Conservation (phyloP, 257 asterid genomes). For the Cinchona pubescens region DNA sequence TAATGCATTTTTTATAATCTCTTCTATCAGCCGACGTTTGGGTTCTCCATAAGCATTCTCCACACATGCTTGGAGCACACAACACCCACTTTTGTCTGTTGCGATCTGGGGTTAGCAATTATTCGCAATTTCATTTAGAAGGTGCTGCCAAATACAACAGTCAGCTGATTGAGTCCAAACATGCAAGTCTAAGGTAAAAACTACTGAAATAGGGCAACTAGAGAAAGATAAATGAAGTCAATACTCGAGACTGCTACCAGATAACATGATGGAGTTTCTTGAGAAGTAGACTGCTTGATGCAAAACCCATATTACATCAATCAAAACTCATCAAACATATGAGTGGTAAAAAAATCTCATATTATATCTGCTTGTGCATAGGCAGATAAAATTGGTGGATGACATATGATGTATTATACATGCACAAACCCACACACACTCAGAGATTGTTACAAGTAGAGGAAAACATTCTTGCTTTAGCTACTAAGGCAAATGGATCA, state of each 20-base stretch:
- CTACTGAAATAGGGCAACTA: background rate
- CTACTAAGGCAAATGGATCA: background rate
- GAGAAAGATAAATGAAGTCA: background rate
- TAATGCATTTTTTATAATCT: conserved; percentile 46
- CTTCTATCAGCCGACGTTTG: conserved; percentile 38
- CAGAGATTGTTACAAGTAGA: background rate
- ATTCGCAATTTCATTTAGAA: conserved; percentile 42
- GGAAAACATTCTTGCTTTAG: background rate
- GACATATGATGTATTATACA: background rate
- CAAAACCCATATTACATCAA: background rate
- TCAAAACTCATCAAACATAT: background rate
- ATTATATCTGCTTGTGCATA: background rate
- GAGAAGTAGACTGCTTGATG: background rate
- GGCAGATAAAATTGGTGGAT: background rate
- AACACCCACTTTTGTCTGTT: conserved; percentile 69
- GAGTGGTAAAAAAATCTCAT: background rate
- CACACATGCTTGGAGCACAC: conserved; percentile 62
- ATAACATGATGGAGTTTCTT: background rate
- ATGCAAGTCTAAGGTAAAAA: background rate
- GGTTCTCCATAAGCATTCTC: conserved; percentile 51
- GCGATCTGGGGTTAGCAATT: conserved; percentile 58
- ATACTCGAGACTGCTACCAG: background rate
- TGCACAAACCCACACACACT: background rate
- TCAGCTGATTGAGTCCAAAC: conserved; percentile 19
- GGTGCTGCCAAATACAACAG: conserved; percentile 40